Percentiles rank a stretch among this genome's conserved stretches.
Evolutionary conservation across 169 alveolate genomes (phyloP).

Genomic region (Cryptosporidium parvum): DNA sequence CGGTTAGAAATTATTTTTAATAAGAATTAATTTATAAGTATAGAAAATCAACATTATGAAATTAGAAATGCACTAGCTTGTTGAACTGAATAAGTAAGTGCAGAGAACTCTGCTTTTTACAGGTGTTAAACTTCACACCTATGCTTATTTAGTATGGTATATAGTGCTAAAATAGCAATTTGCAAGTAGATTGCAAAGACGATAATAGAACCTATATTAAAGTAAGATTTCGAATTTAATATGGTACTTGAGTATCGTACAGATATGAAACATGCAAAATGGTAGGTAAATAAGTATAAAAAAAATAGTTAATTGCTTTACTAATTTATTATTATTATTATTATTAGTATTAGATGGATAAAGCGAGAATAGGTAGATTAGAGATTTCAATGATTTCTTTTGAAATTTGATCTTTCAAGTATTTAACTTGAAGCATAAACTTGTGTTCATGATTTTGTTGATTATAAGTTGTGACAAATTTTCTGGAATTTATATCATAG

Average conservation of each 20-base stretch:
- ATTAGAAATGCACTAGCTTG: not conserved
- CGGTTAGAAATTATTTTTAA: no score
- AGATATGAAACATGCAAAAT: not conserved
- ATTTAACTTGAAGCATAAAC: not conserved
- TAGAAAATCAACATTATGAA: not conserved
- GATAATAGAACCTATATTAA: conserved; percentile 37
- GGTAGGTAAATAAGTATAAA: not conserved
- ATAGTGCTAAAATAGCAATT: conserved; percentile 8
- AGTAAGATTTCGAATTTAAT: conserved; percentile 5
- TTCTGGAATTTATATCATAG: conserved; percentile 8
- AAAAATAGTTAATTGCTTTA: no score
- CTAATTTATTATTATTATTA: not conserved
- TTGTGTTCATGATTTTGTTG: not conserved
- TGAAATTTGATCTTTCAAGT: not conserved
- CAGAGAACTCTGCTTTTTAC: not conserved
- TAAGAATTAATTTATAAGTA: not conserved
- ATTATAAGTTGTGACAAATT: not conserved
- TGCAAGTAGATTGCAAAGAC: not conserved
- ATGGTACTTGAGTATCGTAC: conserved; percentile 35
- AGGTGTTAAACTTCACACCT: not conserved
- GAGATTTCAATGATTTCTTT: not conserved
- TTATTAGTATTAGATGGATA: not conserved
- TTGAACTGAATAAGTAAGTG: conserved; percentile 2
- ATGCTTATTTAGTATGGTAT: conserved; percentile 28
- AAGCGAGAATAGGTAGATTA: conserved; percentile 8